Evolutionary conservation across 2,329 filamentous ascomycete genomes (phyloP).

Genomic region (Lachnellula cervina): DNA sequence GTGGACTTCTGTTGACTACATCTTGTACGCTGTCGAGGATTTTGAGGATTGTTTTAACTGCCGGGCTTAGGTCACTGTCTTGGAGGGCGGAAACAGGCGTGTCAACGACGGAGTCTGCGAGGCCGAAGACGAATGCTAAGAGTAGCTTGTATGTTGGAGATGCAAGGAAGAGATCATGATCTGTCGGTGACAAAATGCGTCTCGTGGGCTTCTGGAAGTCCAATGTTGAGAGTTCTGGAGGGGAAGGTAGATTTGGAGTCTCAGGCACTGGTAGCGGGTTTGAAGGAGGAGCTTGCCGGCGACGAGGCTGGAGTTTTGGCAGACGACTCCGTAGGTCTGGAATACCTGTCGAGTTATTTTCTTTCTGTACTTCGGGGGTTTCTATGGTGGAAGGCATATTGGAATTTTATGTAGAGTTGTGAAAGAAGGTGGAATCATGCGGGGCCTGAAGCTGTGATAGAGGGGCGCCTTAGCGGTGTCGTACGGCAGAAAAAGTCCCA

Average conservation of each 20-base stretch:
- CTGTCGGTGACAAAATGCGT: constrained; percentile 73
- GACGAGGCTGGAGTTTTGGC: constrained; percentile 63
- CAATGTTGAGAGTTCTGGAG: constrained; percentile 56
- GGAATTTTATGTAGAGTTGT: constrained; percentile 4
- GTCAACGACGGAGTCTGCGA: constrained; percentile 76
- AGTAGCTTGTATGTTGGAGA: constrained; percentile 75
- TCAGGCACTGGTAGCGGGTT: constrained; percentile 63
- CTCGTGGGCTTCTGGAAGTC: constrained; percentile 64
- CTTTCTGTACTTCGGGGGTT: constrained; percentile 3
- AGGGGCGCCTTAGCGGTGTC: background rate
- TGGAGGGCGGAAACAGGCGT: constrained; percentile 60
- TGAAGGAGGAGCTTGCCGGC: constrained; percentile 45
- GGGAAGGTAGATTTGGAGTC: constrained; percentile 68
- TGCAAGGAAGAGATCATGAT: constrained; percentile 75
- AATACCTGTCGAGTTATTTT: constrained; percentile 25
- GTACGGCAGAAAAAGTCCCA: background rate
- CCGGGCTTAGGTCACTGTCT: constrained; percentile 50
- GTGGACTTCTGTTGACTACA: constrained; percentile 65
- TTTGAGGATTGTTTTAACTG: constrained; percentile 58
- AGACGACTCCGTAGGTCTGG: constrained; percentile 53
- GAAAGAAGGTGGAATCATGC: background rate
- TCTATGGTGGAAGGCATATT: constrained; percentile 27
- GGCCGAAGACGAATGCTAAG: constrained; percentile 76
- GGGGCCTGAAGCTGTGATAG: background rate
- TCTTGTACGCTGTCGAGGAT: constrained; percentile 67